Evolutionary conservation across 2,329 filamentous ascomycete genomes (phyloP), one percentile per base, ranked within the genome.

Genomic region (Fusarium fracticaudum): DNA sequence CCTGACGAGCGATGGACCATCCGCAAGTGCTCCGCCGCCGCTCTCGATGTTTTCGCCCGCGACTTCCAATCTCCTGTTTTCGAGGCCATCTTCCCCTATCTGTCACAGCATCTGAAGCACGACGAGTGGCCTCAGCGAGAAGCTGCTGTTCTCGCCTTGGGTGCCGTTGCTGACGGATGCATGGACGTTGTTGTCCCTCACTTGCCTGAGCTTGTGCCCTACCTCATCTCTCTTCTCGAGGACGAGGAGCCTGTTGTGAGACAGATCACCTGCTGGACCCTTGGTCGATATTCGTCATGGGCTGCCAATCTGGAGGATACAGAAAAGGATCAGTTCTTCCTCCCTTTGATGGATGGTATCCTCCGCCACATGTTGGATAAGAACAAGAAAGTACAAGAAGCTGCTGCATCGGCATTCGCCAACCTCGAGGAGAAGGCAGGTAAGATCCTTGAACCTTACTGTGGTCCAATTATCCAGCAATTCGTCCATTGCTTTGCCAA

Each of bases 371-470:
- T 99, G 96, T 87, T 99, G 53, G 96, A 99, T 83, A 92, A 90
- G 81, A 98, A 98, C 87, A 99, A 99, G 86, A 95, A 96, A 81
- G 96, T 99, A 2, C 96, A 99, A 81, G 96, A 98, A 83, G 96
- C 96, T 22, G 96, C 93, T 33, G 96, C 96, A 4, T 98, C 96
- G 8, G 96, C 96, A 14, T 98, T 99, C 84, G 96, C 96, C 8
- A 97, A 96, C 79, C 88, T 99, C 14, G 96, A 98, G 82, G 96
- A 98, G 81, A 97, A 97, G 82, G 94, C 96, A 1, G 94, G 94
- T 67, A 91, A 91, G 72, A 89, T 92, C 70, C 85, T 99, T 47
- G 91, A 92, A 73, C 94, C 94, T 1, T 99, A 98, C 84, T 95
- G 94, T 78, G 89, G 92, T 35, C 94, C 95, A 33, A 98, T 99